These are phyloP conservation scores for Phytopythium chamaehyphon DNA, from an alignment of 352 stramenopile species.

Conservation along the genomic window DNA sequence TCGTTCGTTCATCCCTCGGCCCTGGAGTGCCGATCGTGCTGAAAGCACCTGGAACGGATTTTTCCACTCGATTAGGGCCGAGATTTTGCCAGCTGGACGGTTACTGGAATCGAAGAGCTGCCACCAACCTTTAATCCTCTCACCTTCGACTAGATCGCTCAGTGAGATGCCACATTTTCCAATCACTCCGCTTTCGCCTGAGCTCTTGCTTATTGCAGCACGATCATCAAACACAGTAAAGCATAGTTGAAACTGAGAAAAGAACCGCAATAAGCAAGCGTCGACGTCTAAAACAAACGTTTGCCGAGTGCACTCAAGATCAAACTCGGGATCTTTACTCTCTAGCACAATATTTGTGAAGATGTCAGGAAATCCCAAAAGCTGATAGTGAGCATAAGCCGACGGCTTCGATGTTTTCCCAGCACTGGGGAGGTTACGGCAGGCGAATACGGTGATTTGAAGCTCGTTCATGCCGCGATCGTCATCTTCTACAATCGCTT, in stretches of 20 bases:
- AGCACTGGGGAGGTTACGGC: slow-evolving; percentile 35
- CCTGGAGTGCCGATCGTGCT: slow-evolving; percentile 30
- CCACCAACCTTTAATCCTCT: slow-evolving; percentile 70
- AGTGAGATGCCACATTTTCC: slow-evolving; percentile 71
- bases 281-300: slow-evolving; percentile 69
- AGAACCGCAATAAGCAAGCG: slow-evolving; percentile 72
- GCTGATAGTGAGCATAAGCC: slow-evolving; percentile 89
- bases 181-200: slow-evolving; percentile 55
- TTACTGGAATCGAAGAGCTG: slow-evolving; percentile 55
- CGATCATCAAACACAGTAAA: slow-evolving; percentile 88
- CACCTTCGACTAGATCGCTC: slow-evolving; percentile 60
- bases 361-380: slow-evolving; percentile 84
- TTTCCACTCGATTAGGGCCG: slow-evolving; percentile 71
- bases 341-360: slow-evolving; percentile 85
- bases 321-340: slow-evolving; percentile 66
- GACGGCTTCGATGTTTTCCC: slow-evolving; percentile 31
- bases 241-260: slow-evolving; percentile 74
- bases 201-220: slow-evolving; percentile 26
- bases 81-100: slow-evolving; percentile 58
- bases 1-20: slow-evolving; percentile 19
- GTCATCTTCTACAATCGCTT: slow-evolving; percentile 15
- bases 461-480: slow-evolving; percentile 47
- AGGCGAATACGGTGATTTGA: slow-evolving; percentile 65
- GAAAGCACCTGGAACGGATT: slow-evolving; percentile 67
- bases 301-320: slow-evolving; percentile 59